Base-by-base conservation (phyloP, 257 asterid genomes). In the Rehmannia glutinosa region DNA sequence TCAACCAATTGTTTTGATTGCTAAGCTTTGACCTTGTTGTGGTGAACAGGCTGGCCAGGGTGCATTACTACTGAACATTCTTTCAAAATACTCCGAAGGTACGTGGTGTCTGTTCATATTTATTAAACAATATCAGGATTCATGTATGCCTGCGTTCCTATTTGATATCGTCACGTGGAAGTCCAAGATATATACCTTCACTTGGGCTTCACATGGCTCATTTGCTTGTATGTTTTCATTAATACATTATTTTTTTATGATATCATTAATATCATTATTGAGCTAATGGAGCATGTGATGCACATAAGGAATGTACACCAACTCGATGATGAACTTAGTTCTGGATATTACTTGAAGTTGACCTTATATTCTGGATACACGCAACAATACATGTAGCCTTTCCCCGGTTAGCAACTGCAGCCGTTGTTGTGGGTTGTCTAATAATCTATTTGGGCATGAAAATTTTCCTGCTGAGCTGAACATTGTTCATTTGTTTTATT, bases 61-160 rank as follows among this genome's bases (percentile, higher is more conserved):
- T 32, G 95, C 98, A 51, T 81, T 94, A 53, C 80, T 94, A 53
- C 87, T 94, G 20, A 94, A 87, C 80, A 89, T 94, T 78, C 96
- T 94, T 73, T 88, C 99, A 7, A 94, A 94, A 77, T 94, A 87
- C 69, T 81, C 88, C 11, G 98, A 94, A 64, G 99, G 99, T 94
- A 80, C 66, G 50, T 25, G 46, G 20, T 54, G 16, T 56, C 33
- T 43, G 19, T 19, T 62, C 17, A 30, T 38, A 23, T 49, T 16
- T 41, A 8, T 49, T 56, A 35, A 19, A 43, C 56, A 52, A 28
- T 36, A 38, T 12, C 11, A 30, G 27, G 36, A 53, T 55, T 36
- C 42, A 36, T 23, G 33, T 24, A 19, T 68, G 51, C 30, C 19
- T 53, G 33, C 16, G 12, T 16, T 52, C 56, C 8, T 53, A 35